Evolutionary conservation across 2,329 filamentous ascomycete genomes (phyloP), one percentile per base, ranked within the genome.

Genomic region (Capronia americana): DNA sequence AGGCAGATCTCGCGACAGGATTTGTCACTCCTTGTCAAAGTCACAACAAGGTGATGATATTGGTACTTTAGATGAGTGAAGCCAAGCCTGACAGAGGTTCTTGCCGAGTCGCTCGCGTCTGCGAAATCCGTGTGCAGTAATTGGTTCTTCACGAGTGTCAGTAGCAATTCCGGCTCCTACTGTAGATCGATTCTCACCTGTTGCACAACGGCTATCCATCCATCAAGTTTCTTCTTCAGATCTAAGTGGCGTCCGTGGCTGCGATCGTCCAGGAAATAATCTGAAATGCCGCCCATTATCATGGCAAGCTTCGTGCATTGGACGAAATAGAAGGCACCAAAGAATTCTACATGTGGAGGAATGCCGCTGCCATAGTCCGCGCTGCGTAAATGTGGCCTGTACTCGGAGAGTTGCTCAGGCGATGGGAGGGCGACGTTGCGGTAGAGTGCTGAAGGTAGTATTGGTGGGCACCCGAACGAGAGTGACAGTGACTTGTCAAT

Each of bases 231-330:
- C 48, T 20, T 44, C 48, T 30, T 61, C 28, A 61, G 32, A 14
- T 44, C 46, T n/a, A 53, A 17, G 10, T 30, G 58, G 12, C 30
- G 12, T 12, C 34, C 28, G 3, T 44, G 6, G 23, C 34, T 26
- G 20, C 23, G 57, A 6, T 51, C 46, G 46, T 51, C 17, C 28
- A 61, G 50, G 26, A 50, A 61, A 34, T 53, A 54, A 30, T 61
- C 48, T 11, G 48, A 61, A 1, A 61, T 61, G 11, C 54, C 58
- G 23, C 48, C 28, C 58, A 61, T 54, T 10, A 61, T 61, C 46
- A 61, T 61, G 7, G 58, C 58, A 44, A 61, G 58, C 24, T 61
- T 61, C 14, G 58, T 61, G 24, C 46, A 53, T 44, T 61, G 58
- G 26, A 61, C 48, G 54, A 61, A 61, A 54, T 61, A 44, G 34